Conservation (phyloP, 2,329 filamentous ascomycete genomes). For the Aplosporella prunicola region DNA sequence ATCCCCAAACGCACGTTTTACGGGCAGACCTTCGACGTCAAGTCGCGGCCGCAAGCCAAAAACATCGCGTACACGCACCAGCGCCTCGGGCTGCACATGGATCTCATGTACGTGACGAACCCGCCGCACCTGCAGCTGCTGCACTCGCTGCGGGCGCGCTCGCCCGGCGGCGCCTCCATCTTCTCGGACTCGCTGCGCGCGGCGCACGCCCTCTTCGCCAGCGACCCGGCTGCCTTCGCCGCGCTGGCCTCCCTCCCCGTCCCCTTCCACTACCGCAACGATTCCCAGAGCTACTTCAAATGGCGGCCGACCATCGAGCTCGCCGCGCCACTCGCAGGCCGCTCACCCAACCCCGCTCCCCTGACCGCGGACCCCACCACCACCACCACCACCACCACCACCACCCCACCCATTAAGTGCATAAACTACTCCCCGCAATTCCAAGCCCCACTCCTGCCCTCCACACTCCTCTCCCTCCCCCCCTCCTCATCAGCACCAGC, state of each 20-base stretch:
- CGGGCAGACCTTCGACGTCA: slow-evolving; percentile 82
- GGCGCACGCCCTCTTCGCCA: slow-evolving; percentile 33
- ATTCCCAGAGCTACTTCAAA: slow-evolving; percentile 53
- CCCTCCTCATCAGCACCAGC: background rate
- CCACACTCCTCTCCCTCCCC: background rate
- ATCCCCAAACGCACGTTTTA: slow-evolving; percentile 82
- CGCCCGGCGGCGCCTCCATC: slow-evolving; percentile 70
- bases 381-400: too few species aligned
- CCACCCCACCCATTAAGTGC: slow-evolving; percentile 27
- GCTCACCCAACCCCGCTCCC: background rate
- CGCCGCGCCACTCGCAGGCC: slow-evolving; percentile 8
- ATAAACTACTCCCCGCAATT: slow-evolving; percentile 74
- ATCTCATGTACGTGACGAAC: slow-evolving; percentile 63
- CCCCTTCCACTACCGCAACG: slow-evolving; percentile 59
- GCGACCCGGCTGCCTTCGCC: slow-evolving; percentile 20
- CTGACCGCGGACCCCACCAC: background rate
- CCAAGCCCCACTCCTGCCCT: slow-evolving; percentile 45
- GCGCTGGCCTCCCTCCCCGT: slow-evolving; percentile 39
- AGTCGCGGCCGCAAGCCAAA: slow-evolving; percentile 69
- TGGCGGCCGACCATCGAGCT: slow-evolving; percentile 48
- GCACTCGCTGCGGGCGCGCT: slow-evolving; percentile 77
- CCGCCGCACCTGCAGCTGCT: slow-evolving; percentile 78
- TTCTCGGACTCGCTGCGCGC: slow-evolving; percentile 70
- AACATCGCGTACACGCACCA: slow-evolving; percentile 83
- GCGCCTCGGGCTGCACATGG: slow-evolving; percentile 83